These are phyloP conservation scores for Amanita polypyramis DNA, from an alignment of 768 basidiomycete species.

Conservation along the genomic window DNA sequence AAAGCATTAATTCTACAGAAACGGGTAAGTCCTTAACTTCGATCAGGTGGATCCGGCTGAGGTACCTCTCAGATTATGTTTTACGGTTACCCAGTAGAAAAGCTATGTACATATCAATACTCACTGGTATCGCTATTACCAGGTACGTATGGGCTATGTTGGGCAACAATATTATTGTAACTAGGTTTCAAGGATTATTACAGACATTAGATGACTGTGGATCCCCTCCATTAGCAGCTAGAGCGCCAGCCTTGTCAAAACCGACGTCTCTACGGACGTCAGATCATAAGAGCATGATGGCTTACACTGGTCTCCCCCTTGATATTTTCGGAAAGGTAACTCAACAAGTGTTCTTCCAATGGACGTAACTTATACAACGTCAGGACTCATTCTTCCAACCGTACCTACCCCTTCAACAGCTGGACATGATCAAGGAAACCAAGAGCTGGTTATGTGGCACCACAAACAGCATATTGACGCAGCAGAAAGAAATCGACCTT, in stretches of 20 bases:
- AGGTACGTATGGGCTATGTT: constrained; percentile 31
- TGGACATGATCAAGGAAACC: constrained; percentile 76
- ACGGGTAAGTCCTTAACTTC: constrained; percentile 39
- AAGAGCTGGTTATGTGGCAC: constrained; percentile 88
- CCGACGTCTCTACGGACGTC: constrained; percentile 81
- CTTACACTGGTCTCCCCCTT: constrained; percentile 88
- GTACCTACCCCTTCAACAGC: constrained; percentile 90
- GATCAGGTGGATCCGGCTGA: not conserved
- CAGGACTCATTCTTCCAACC: constrained; percentile 96
- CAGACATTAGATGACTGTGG: constrained; percentile 89
- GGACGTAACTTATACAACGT: constrained; percentile 1
- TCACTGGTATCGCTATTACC: constrained; percentile 91
- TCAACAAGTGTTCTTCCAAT: not conserved
- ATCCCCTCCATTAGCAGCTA: constrained; percentile 68
- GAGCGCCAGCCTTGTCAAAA: constrained; percentile 43
- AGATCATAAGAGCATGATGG: constrained; percentile 82
- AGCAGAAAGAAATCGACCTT: constrained; percentile 85
- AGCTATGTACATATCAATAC: constrained; percentile 94
- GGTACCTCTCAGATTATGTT: constrained; percentile 79
- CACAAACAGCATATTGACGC: constrained; percentile 91
- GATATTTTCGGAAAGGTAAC: constrained; percentile 85
- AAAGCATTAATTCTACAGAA: constrained; percentile 94
- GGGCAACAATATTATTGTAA: not conserved
- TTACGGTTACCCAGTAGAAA: constrained; percentile 92
- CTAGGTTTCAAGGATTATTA: constrained; percentile 52